phyloP scores from a whole-genome alignment of 2,329 filamentous ascomycete genomes.

The Rhinocladiella mackenziei region DNA sequence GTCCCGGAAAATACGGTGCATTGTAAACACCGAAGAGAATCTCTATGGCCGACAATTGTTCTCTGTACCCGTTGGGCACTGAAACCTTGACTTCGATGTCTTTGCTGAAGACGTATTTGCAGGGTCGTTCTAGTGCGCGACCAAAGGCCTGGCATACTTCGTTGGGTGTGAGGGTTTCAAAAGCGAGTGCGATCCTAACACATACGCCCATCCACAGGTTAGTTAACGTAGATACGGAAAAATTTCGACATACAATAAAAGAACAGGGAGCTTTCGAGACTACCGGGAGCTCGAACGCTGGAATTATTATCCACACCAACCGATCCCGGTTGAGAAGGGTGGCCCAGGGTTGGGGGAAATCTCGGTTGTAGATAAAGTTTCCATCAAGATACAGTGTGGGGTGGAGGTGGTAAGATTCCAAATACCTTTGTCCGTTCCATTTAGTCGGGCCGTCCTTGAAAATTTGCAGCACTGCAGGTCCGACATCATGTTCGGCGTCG shows the following conservation, averaged over 20 bases:
- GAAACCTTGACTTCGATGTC: conserved; percentile 76
- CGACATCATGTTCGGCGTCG: conserved; percentile 93
- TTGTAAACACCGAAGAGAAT: conserved; percentile 56
- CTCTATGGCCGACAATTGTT: conserved; percentile 70
- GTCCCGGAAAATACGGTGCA: conserved; percentile 61
- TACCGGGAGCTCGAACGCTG: too few relatives aligned
- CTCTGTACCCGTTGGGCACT: conserved; percentile 81
- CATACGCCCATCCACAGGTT: too few relatives aligned
- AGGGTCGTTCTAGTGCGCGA: conserved; percentile 70
- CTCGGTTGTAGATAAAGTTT: too few relatives aligned
- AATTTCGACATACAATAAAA: too few relatives aligned
- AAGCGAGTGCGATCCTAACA: conserved; percentile 75
- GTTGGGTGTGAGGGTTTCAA: conserved; percentile 77
- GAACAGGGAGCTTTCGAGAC: too few relatives aligned
- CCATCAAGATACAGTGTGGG: too few relatives aligned
- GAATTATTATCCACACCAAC: too few relatives aligned
- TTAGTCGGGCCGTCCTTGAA: conserved; percentile 88
- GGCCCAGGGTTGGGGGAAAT: too few relatives aligned
- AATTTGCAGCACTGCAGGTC: conserved; percentile 84
- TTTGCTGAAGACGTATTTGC: conserved; percentile 70
- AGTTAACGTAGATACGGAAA: too few relatives aligned
- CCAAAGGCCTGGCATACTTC: conserved; percentile 80
- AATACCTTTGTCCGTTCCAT: conserved; percentile 71
- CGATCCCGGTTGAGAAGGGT: too few relatives aligned
- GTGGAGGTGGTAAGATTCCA: too few relatives aligned